Conservation (phyloP, 1,139 yeast genomes). For the Kodamaea arcana region DNA sequence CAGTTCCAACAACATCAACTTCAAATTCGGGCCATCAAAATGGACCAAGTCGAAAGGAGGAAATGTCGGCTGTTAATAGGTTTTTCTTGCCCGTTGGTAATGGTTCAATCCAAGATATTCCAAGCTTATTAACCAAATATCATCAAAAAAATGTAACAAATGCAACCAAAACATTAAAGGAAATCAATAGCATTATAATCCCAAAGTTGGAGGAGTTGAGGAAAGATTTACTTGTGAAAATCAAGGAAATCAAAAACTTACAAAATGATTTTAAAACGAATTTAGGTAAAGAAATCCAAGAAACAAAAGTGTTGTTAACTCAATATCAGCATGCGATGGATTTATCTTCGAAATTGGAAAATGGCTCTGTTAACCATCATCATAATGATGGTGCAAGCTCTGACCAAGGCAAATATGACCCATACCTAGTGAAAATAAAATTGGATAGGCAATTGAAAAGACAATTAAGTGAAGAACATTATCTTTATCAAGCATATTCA, state of each 20-base stretch:
- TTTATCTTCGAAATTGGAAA: conserved; percentile 31
- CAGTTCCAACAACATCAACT: conserved; percentile 10
- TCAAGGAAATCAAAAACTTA: conserved; percentile 79
- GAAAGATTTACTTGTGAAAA: conserved; percentile 75
- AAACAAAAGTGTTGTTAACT: conserved; percentile 52
- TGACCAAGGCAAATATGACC: conserved; percentile 62
- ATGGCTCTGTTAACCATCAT: conserved; percentile 12
- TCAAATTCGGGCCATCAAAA: conserved; percentile 11
- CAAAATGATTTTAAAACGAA: conserved; percentile 80
- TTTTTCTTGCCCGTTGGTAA: conserved; percentile 72
- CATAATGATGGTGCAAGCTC: conserved; percentile 9
- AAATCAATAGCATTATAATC: conserved; percentile 60
- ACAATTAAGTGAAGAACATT: conserved; percentile 80
- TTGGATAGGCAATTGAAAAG: conserved; percentile 74
- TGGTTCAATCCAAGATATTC: conserved; percentile 80
- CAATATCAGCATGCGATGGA: conserved; percentile 46
- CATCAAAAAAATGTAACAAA: conserved; percentile 70
- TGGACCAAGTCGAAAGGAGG: conserved; percentile 20
- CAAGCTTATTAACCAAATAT: conserved; percentile 65
- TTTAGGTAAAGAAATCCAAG: conserved; percentile 62
- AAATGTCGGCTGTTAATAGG: conserved; percentile 36
- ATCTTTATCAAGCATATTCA: conserved; percentile 79
- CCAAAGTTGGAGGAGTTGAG: conserved; percentile 86
- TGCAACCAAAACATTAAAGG: conserved; percentile 67
- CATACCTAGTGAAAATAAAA: conserved; percentile 67